Evolutionary conservation across 495 filamentous ascomycete species (phyloP), one percentile per base, ranked within the genome.

Genomic region (Aspergillus baeticus): DNA sequence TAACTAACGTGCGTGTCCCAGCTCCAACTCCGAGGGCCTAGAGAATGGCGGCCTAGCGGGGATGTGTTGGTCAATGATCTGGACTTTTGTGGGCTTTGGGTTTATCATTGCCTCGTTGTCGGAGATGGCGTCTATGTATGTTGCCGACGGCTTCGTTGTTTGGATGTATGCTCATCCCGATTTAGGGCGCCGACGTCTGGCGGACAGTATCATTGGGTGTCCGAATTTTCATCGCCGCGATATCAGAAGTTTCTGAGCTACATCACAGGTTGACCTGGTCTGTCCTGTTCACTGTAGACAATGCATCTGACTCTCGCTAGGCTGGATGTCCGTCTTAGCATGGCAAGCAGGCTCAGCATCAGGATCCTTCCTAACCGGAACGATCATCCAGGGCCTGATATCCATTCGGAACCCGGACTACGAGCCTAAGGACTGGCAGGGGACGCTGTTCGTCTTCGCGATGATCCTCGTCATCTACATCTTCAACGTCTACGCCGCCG

Each of bases 191-290:
- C 74, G 1, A 77, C 72, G 0, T 62, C 67, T 2, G 73, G 72
- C 0, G 75, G 76, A 6, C 75, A 77, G 49, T 79, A 79, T 33
- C 62, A 61, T 33, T 64, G 62, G 62, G 62, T 61, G 11, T 63
- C 61, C 0, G 58, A 61, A 22, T 57, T 57, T 42, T 56, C 58
- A 60, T 72, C 60, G 69, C 63, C 68, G 13, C 38, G 62, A 36
- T 72, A 60, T 26, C 74, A 77, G 59, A 71, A 69, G 22, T 58
- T 65, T n/a, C 55, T 76, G 10, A 75, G 69, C 33, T 81, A 79
- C 51, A 57, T 70, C 1, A 69, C 65, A 14, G 75, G 67, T 69
- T 1, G 1, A 22, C 21, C n/a, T 3, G n/a, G n/a, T 29, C 10
- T 33, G 11, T 15, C 2, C n/a, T 0, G 6, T 10, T 18, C 23